These are phyloP conservation scores for Haematococcus lacustris DNA, from an alignment of 139 green algal genomes.

Conservation along the genomic window DNA sequence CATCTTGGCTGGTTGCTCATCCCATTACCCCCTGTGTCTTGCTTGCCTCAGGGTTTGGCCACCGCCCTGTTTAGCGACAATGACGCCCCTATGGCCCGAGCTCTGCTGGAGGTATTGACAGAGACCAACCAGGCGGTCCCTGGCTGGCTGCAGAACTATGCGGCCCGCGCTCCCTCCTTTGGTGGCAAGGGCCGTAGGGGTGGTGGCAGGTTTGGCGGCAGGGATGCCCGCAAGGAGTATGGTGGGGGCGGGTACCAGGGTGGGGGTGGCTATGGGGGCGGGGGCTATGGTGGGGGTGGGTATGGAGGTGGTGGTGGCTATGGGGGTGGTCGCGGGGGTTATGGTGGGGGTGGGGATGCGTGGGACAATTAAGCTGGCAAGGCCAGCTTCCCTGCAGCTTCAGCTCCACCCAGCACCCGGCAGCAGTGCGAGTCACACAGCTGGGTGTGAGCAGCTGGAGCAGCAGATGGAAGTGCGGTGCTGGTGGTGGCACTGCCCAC, in stretches of 20 bases:
- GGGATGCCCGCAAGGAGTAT: conserved; percentile 78
- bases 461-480: no score
- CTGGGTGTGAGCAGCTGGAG: no score
- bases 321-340: conserved; percentile 27
- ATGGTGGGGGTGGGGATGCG: conserved; percentile 27
- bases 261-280: conserved; percentile 26
- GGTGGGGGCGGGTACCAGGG: conserved; percentile 41
- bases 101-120: conserved; percentile 68
- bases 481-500: no score
- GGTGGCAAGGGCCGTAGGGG: conserved; percentile 51
- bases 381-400: no score
- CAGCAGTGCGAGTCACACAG: no score
- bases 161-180: conserved; percentile 41
- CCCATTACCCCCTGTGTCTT: no score
- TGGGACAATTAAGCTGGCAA: no score
- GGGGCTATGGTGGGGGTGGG: conserved; percentile 23
- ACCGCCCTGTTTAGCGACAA: conserved; percentile 94
- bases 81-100: conserved; percentile 71
- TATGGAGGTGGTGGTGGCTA: conserved; percentile 34
- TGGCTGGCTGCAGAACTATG: conserved; percentile 78
- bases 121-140: conserved; percentile 97
- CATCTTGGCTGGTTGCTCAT: no score
- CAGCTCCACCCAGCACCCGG: no score
- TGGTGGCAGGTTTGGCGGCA: conserved; percentile 76
- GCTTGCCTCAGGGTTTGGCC: conserved; percentile 66